phyloP scores from a whole-genome alignment of 2,329 filamentous ascomycete species.

The Graphiopsis chlorocephala region DNA sequence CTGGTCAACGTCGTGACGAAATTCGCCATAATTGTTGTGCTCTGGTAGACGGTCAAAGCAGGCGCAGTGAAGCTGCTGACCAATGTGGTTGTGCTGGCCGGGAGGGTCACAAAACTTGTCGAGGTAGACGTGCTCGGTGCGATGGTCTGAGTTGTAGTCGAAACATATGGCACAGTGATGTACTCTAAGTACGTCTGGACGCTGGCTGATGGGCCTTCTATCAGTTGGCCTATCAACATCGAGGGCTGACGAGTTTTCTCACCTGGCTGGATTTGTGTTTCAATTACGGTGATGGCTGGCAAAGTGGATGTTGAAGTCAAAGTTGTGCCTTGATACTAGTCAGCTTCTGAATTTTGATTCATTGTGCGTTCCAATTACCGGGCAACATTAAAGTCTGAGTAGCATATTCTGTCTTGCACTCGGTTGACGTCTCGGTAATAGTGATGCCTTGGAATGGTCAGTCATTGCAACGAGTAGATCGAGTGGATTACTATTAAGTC shows the following conservation, averaged over 20 bases:
- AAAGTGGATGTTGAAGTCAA: conserved; percentile 6
- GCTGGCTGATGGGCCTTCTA: neutral
- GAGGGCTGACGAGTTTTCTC: neutral
- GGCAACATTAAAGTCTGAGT: neutral
- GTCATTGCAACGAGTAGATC: neutral
- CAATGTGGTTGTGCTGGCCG: neutral
- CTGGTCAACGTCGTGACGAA: conserved; percentile 5
- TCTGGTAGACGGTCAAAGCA: neutral
- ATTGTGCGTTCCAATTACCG: neutral
- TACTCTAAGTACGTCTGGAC: conserved; percentile 2
- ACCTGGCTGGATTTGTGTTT: conserved; percentile 11
- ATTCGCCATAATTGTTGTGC: neutral
- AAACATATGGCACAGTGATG: conserved; percentile 4
- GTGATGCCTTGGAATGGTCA: conserved; percentile 2
- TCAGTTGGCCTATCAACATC: neutral
- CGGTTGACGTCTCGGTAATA: neutral
- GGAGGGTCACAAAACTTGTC: neutral
- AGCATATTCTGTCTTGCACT: neutral
- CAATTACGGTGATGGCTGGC: neutral
- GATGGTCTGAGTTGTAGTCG: neutral
- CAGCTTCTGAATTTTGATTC: neutral
- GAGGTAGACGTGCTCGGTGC: conserved; percentile 2
- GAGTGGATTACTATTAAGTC: neutral
- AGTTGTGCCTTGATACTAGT: neutral
- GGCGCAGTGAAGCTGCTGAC: neutral